phyloP scores from a whole-genome alignment of 306 rosid genomes.

The Echinosophora koreensis region DNA sequence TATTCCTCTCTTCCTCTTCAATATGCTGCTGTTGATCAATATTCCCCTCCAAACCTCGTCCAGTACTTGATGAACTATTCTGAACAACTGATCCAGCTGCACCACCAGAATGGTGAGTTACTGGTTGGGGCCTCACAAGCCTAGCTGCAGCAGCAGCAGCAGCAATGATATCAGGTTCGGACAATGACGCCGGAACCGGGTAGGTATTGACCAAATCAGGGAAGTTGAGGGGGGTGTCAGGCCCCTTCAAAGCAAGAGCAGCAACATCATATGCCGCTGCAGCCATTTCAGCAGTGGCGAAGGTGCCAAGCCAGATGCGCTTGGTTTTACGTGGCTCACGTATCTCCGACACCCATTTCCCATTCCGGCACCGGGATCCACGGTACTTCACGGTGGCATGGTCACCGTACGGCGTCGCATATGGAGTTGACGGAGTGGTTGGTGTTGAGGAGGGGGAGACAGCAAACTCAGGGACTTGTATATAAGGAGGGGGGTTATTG shows the following conservation, averaged over 20 bases:
- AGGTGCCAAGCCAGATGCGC: slow-evolving; percentile 96
- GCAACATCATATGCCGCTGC: slow-evolving; percentile 98
- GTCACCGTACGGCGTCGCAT: slow-evolving; percentile 32
- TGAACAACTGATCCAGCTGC: not conserved
- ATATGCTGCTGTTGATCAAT: not conserved
- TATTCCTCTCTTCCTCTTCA: no score
- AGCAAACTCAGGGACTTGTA: not conserved
- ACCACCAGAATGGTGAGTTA: no score
- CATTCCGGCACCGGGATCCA: slow-evolving; percentile 78
- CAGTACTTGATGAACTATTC: not conserved
- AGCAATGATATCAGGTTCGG: slow-evolving; percentile 67
- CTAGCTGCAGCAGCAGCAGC: slow-evolving; percentile 80
- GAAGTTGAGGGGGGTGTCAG: slow-evolving; percentile 73
- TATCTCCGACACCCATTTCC: slow-evolving; percentile 98
- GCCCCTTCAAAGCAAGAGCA: slow-evolving; percentile 85
- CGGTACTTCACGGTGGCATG: slow-evolving; percentile 48
- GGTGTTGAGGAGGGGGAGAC: not conserved
- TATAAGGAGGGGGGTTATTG: slow-evolving; percentile 35
- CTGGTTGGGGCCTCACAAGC: slow-evolving; percentile 5
- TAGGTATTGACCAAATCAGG: slow-evolving; percentile 61
- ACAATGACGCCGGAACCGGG: slow-evolving; percentile 74
- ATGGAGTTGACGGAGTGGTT: slow-evolving; percentile 38
- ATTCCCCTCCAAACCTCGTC: not conserved
- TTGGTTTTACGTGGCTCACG: slow-evolving; percentile 89
- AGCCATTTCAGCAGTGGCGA: slow-evolving; percentile 83